Evolutionary conservation across 1,284 basidiomycete species (phyloP).

Genomic region (Cryptococcus sp.): DNA sequence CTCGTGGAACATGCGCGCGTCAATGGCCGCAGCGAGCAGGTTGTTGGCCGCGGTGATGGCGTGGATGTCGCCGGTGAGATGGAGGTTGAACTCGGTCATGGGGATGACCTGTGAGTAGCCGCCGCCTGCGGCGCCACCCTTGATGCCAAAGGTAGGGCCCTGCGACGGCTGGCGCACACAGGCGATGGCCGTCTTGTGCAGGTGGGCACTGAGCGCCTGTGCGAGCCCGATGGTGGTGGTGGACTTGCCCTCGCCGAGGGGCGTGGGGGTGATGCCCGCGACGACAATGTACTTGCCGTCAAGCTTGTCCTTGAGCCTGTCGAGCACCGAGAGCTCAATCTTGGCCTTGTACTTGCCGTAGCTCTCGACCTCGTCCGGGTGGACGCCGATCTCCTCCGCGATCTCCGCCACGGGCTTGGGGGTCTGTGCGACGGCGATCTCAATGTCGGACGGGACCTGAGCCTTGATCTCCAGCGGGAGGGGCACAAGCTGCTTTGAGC

Average conservation of each 20-base stretch:
- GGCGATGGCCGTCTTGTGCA: slow-evolving; percentile 89
- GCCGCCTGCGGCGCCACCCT: slow-evolving; percentile 96
- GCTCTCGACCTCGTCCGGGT: slow-evolving; percentile 82
- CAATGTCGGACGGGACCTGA: slow-evolving; percentile 91
- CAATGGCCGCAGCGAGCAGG: slow-evolving; percentile 89
- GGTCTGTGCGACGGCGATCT: slow-evolving; percentile 90
- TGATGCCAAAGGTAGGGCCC: slow-evolving; percentile 98
- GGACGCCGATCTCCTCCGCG: slow-evolving; percentile 84
- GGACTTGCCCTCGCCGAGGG: slow-evolving; percentile 96
- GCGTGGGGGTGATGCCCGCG: slow-evolving; percentile 96
- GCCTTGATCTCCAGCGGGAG: slow-evolving; percentile 59
- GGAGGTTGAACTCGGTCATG: slow-evolving; percentile 86
- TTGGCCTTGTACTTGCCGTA: slow-evolving; percentile 98
- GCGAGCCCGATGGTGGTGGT: slow-evolving; percentile 97
- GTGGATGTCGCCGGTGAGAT: slow-evolving; percentile 97
- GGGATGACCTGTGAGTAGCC: slow-evolving; percentile 99
- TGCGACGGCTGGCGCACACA: slow-evolving; percentile 99
- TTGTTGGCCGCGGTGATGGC: slow-evolving; percentile 98
- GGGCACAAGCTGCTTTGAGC: slow-evolving; percentile 66
- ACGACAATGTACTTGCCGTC: slow-evolving; percentile 98
- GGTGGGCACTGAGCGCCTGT: slow-evolving; percentile 92
- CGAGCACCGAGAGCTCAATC: slow-evolving; percentile 83
- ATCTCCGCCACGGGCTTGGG: slow-evolving; percentile 85
- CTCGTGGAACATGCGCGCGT: slow-evolving; percentile 98
- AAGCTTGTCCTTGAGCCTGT: slow-evolving; percentile 78